phyloP scores from a whole-genome alignment of 305 asterid genomes.

The Salvia sclarea region DNA sequence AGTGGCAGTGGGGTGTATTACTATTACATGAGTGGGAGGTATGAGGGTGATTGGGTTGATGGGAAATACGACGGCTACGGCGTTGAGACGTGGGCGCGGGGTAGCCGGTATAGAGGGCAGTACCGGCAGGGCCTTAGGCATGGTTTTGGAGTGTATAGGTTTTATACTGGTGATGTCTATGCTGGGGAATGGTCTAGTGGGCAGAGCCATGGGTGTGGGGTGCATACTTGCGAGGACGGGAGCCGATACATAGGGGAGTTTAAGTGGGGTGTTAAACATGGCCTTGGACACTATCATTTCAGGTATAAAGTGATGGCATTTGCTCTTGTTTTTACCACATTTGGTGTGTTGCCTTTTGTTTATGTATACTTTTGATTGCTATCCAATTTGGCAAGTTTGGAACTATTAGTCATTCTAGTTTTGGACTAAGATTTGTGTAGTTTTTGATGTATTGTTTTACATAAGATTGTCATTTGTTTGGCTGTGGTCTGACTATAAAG shows the following conservation, averaged over 20 bases:
- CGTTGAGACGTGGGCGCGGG: conserved; percentile 93
- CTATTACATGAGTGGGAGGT: conserved; percentile 95
- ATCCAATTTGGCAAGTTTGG: conserved; percentile 15
- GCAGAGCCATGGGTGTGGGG: conserved; percentile 90
- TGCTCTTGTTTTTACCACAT: conserved; percentile 8
- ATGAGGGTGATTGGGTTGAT: conserved; percentile 95
- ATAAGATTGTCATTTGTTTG: not conserved
- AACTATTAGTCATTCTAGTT: not conserved
- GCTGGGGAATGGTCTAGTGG: conserved; percentile 97
- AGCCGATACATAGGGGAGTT: conserved; percentile 88
- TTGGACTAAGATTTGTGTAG: conserved; percentile 7
- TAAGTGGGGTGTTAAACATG: conserved; percentile 95
- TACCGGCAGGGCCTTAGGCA: conserved; percentile 90
- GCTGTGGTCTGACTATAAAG: not conserved
- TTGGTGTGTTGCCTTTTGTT: conserved; percentile 1
- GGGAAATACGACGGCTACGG: conserved; percentile 94
- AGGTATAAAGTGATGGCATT: conserved; percentile 46
- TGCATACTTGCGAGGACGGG: conserved; percentile 90
- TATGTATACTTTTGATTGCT: not conserved
- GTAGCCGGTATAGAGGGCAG: conserved; percentile 88
- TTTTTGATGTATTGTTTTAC: conserved; percentile 24
- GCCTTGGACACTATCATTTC: conserved; percentile 92
- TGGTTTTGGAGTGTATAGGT: conserved; percentile 89
- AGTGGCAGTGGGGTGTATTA: conserved; percentile 95
- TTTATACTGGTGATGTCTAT: conserved; percentile 91